Conservation (phyloP, 2,329 filamentous ascomycete genomes). For the Amauroascus niger region DNA sequence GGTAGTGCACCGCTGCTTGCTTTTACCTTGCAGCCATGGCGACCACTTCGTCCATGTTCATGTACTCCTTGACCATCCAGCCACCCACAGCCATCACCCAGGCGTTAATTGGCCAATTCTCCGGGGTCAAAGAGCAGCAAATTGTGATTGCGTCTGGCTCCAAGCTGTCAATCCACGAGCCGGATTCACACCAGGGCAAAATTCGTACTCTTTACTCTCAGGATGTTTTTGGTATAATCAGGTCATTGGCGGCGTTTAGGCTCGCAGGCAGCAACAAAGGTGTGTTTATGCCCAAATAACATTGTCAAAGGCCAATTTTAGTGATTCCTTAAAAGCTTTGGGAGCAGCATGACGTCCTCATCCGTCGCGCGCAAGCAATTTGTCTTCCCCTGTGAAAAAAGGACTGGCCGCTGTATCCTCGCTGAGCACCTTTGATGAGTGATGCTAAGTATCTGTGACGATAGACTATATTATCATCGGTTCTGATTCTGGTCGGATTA, state of each 20-base stretch:
- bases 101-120: slow-evolving; percentile 89
- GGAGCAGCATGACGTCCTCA: slow-evolving; percentile 42
- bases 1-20: slow-evolving; percentile 15
- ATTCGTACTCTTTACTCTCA: slow-evolving; percentile 79
- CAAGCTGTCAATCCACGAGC: slow-evolving; percentile 74
- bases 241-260: slow-evolving; percentile 77
- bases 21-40: slow-evolving; percentile 57
- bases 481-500: slow-evolving; percentile 89
- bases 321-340: slow-evolving; percentile 58
- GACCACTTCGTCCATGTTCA: slow-evolving; percentile 95
- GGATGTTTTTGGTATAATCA: slow-evolving; percentile 92
- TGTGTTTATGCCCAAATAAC: slow-evolving; percentile 44
- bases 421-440: slow-evolving; percentile 21
- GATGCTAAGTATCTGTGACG: slow-evolving; percentile 33
- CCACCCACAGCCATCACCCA: slow-evolving; percentile 80
- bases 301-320: slow-evolving; percentile 47
- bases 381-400: slow-evolving; percentile 11
- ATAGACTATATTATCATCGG: slow-evolving; percentile 92
- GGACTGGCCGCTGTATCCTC: slow-evolving; percentile 13
- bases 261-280: slow-evolving; percentile 92
- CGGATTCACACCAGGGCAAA: slow-evolving; percentile 76
- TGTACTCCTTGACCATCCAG: slow-evolving; percentile 95
- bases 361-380: slow-evolving; percentile 14
- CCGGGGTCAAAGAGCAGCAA: slow-evolving; percentile 93
- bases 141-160: slow-evolving; percentile 91